These are phyloP conservation scores for Magnusiomyces sp. DNA, from an alignment of 1,139 yeast genomes.

Conservation along the genomic window DNA sequence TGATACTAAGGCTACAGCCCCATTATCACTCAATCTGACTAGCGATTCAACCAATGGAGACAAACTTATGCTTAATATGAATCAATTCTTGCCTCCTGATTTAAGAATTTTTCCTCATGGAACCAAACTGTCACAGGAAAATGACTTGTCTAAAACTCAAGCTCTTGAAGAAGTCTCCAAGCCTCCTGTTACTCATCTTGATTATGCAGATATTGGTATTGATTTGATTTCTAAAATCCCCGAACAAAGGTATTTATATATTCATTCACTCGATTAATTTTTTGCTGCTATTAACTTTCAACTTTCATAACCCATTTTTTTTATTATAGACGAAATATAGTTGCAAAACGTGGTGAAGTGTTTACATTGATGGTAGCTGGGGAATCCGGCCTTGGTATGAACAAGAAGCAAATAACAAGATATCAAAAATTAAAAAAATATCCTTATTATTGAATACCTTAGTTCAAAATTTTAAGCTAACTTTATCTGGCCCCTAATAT, in stretches of 20 bases:
- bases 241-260: slow-evolving; percentile 57
- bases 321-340: slow-evolving; percentile 52
- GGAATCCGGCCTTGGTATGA: slow-evolving; percentile 71
- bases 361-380: slow-evolving; percentile 90
- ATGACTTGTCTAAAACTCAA: no score
- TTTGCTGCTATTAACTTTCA: background rate
- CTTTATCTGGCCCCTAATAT: background rate
- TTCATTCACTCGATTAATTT: background rate
- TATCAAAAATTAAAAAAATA: background rate
- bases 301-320: background rate
- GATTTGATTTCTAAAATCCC: slow-evolving; percentile 60
- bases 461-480: background rate
- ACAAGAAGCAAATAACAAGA: background rate
- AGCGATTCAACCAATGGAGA: no score
- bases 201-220: no score
- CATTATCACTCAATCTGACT: no score
- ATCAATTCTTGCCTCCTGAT: no score
- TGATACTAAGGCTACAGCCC: no score
- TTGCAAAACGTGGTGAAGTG: slow-evolving; percentile 71
- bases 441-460: background rate
- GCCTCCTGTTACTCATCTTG: no score
- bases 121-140: no score
- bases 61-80: no score
- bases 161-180: no score
- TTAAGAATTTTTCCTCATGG: no score